A percentile compares a stretch with the other conserved stretches of the same genome.
Evolutionary conservation across 352 stramenopile species (phyloP).

Genomic region (Phytophthora lateralis): DNA sequence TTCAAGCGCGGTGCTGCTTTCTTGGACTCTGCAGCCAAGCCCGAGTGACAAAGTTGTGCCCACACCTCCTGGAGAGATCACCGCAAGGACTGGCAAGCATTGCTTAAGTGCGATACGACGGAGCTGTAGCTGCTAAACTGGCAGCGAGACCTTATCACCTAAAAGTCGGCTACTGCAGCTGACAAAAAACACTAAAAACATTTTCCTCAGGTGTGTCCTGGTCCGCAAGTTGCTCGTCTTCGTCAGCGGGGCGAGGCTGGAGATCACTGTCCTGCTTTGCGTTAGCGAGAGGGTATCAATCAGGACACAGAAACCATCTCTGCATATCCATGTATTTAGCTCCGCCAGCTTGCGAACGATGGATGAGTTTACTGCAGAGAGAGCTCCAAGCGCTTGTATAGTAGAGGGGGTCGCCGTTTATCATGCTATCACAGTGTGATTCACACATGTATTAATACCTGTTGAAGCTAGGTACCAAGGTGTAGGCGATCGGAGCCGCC

Average conservation of each 20-base stretch:
- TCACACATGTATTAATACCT: too few species aligned
- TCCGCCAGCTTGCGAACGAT: not conserved
- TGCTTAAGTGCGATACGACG: not conserved
- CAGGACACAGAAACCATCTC: too few species aligned
- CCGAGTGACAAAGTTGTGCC: not conserved
- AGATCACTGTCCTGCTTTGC: not conserved
- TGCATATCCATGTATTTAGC: too few species aligned
- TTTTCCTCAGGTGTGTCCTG: not conserved
- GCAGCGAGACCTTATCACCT: too few species aligned
- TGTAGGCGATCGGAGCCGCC: not conserved
- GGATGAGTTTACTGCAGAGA: not conserved
- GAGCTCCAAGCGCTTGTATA: too few species aligned
- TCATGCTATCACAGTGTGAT: too few species aligned
- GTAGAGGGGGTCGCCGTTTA: not conserved
- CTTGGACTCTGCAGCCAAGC: not conserved
- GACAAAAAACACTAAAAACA: too few species aligned
- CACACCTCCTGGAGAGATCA: conserved; percentile 23
- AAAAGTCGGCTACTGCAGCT: too few species aligned
- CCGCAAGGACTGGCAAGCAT: not conserved
- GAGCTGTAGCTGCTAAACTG: too few species aligned
- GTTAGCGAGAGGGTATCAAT: not conserved
- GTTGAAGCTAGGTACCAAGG: not conserved
- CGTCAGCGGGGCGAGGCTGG: conserved; percentile 2
- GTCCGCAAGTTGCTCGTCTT: conserved; percentile 3
- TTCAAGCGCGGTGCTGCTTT: conserved; percentile 26